Base-by-base conservation (phyloP, 129 eudicot species). In the Artemisia annua region DNA sequence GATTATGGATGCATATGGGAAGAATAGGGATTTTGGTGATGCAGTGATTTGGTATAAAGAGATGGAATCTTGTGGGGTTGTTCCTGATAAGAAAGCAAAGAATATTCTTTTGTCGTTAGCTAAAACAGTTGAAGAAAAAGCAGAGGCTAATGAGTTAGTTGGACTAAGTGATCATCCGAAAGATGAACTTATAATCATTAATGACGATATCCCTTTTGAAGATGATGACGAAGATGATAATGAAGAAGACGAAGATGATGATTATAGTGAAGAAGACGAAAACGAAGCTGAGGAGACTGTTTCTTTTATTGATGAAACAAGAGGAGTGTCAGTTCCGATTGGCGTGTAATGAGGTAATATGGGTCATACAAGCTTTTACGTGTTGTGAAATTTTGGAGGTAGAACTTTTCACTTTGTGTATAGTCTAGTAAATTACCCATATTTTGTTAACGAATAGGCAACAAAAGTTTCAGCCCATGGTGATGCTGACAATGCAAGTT, bases 1-100 rank as follows among this genome's bases (percentile, higher is more conserved):
- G 1, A 90, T 94, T 63, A 94, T 94, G 98, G 98, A 94, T 67
- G 97, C 98, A 28, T 81, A 87, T 63, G 98, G 98, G 15, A 90
- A 75, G 86, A 94, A 86, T 72, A 76, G 55, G 58, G 98, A 84
- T 69, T 94, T 94, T 26, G 91, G 77, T 39, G 87, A 85, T 67
- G 97, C 98, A 3, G 89, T 94, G 35, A 51, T 77, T 81, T 94
- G 98, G 97, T 94, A 39, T 81, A 90, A 83, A 57, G 97, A 94
- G 80, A 94, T 94, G 97, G 89, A 81, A 67, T 70, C 90, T 44
- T 62, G 79, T 48, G 91, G 97, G 56, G 80, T 85, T 60, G 77
- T 78, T 72, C 93, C 98, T 16, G 98, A 94, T 77, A 80, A 88
- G 77, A 94, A 94, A 82, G 97, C 98, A 2, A 94, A 90, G 81